Evolutionary conservation across 805 yeast species (phyloP), one percentile per base, ranked within the genome.

Genomic region (Suhomyces sp.): DNA sequence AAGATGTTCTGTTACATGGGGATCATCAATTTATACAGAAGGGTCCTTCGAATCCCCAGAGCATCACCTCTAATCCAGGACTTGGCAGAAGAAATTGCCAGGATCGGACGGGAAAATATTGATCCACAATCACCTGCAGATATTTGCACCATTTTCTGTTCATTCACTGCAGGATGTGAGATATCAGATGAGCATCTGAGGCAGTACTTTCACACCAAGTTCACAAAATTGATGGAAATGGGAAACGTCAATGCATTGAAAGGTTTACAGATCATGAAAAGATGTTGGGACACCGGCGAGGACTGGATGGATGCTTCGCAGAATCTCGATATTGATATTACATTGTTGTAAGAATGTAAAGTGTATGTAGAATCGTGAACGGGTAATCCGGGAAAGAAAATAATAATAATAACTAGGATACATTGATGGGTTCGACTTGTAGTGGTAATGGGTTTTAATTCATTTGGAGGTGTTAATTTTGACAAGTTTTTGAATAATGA

Each of bases 91-190:
- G 66, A 64, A 11, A 66, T 75, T 40, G 63, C 67, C 2, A 43
- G 44, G 4, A 46, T 70, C 2, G 43, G 73, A 2, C 60, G 56
- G 22, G 47, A 55, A 0, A 54, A 67, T 35, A 65, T 80, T 6
- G 72, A 68, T 13, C 58, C 68, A 5, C 62, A 66, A 7, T 60
- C 76, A 2, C 68, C 77, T 0, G 76, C 78, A 4, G 81, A 78
- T 38, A 58, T 77, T 4, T 77, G 83, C 49, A 56, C 77, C 32
- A 62, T 77, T 5, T 74, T 79, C 38, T 76, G 80, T 13, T 56
- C 71, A 4, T 76, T 79, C 42, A 66, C 79, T 19, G 76, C 79
- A 15, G 86, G 77, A 13, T 76, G 82, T 53, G 86, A 80, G 44
- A 66, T 73, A 6, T 42, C 61, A 10, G 67, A 73, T 36, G 53